Conservation (phyloP, 164 flowering plant genomes). For the Litsea cubeba region DNA sequence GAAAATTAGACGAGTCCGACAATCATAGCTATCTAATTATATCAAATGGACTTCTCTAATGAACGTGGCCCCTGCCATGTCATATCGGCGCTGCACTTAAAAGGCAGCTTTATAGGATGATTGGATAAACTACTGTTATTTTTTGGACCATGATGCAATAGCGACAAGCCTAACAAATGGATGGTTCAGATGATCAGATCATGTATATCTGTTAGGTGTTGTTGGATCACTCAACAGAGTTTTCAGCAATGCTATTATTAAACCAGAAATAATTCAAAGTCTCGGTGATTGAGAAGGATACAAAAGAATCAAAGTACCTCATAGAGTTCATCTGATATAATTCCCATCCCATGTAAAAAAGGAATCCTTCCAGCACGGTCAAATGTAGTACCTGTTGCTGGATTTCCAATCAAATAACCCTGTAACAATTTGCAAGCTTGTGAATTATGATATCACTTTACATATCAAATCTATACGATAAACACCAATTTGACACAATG, state of each 20-base stretch:
- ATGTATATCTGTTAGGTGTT: background rate
- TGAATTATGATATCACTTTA: background rate
- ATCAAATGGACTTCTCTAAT: no score
- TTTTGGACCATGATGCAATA: no score
- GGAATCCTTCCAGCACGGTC: background rate
- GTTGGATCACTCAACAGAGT: background rate
- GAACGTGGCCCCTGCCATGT: no score
- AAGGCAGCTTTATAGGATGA: no score
- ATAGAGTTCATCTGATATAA: background rate
- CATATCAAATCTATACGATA: background rate
- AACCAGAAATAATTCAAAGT: background rate
- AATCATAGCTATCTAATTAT: no score
- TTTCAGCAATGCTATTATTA: background rate
- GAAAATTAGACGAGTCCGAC: no score
- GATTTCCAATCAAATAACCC: constrained; percentile 4
- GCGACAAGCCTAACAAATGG: background rate
- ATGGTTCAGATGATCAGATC: no score
- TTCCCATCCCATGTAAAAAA: background rate
- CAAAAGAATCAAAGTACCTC: background rate
- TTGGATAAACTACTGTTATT: background rate
- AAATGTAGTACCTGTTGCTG: background rate
- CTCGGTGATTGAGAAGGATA: background rate
- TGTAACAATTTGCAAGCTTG: background rate
- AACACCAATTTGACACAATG: background rate
- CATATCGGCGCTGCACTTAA: no score